These are phyloP conservation scores for Amaranthus palmeri DNA, from an alignment of 148 eudicot genomes.

Conservation along the genomic window DNA sequence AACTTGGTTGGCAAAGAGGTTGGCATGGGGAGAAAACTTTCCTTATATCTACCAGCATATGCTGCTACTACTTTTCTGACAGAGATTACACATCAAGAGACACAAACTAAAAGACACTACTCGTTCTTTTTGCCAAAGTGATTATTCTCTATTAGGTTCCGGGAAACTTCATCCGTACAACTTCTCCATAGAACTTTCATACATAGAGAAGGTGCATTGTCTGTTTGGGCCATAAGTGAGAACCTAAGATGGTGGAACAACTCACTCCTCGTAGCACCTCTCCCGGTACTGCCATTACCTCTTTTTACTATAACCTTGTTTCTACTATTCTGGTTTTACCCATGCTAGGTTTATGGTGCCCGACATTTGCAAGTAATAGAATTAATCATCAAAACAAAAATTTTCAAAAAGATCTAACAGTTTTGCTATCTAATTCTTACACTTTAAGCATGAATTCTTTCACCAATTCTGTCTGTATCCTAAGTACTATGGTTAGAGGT, in stretches of 20 bases:
- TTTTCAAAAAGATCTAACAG: not conserved
- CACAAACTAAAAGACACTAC: conserved; percentile 4
- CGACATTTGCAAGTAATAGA: not conserved
- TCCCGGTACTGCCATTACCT: not conserved
- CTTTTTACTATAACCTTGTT: too few species aligned
- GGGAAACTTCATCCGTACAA: not conserved
- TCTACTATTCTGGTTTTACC: not conserved
- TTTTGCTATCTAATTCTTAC: not conserved
- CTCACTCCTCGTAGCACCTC: not conserved
- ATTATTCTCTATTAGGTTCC: conserved; percentile 9
- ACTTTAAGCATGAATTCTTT: not conserved
- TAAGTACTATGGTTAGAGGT: not conserved
- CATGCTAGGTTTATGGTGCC: not conserved
- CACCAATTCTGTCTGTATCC: not conserved
- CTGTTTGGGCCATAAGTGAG: conserved; percentile 4
- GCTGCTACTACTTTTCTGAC: conserved; percentile 20
- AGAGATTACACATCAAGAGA: conserved; percentile 1
- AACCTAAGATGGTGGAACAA: conserved; percentile 3
- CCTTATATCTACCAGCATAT: conserved; percentile 21
- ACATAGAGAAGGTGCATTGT: not conserved
- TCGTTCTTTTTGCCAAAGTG: conserved; percentile 16
- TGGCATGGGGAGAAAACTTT: conserved; percentile 18
- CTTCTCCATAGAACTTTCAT: not conserved
- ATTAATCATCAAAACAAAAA: not conserved
- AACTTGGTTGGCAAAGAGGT: conserved; percentile 26